Base-by-base conservation (phyloP, 164 flowering plant genomes). In the Litsea cubeba region DNA sequence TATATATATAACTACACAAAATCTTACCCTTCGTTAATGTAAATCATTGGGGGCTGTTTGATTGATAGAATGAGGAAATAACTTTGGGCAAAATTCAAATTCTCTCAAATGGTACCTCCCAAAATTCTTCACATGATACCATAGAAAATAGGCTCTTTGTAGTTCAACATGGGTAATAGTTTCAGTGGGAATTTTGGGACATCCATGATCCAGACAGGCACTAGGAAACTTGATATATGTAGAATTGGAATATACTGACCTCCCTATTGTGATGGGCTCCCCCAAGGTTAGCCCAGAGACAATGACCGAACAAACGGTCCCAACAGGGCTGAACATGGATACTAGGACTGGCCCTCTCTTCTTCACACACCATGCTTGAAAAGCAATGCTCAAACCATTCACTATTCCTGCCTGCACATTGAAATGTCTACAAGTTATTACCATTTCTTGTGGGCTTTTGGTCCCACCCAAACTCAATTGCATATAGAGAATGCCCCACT, bases 361-460 rank as follows among this genome's bases (percentile, higher is more conserved):
- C 84, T 88, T 88, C 86, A 94, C 78, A 15, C 94, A 91, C 98
- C 98, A 94, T 64, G 87, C 83, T 50, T 83, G 86, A 81, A 94
- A 89, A 82, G 91, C 88, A 0, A 84, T 65, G 69, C 87, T 84
- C n/a, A 68, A 77, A 60, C 98, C 97, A 68, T 83, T 78, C 69
- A 90, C 77, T 0, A 26, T 22, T 0, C 95, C 97, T 68, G 87
- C 97, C 72, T 75, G 68, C 11, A 58, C 28, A 11, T 50, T 50
- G 26, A 23, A 23, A 63, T 62, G 65, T n/a, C n/a, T 20, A 54
- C 17, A 15, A 54, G 60, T 54, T 8, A 23, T 24, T 24, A 11
- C 28, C 35, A 30, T 30, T 30, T 5, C 4, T 25, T 2, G 28
- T 25, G 24, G 3, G 23, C 62, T 20, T 58, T 15, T 17, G 22